A percentile compares a stretch with the other conserved stretches of the same genome.
phyloP scores from a whole-genome alignment of 495 filamentous ascomycete species.

The Chaetomium fimeti region DNA sequence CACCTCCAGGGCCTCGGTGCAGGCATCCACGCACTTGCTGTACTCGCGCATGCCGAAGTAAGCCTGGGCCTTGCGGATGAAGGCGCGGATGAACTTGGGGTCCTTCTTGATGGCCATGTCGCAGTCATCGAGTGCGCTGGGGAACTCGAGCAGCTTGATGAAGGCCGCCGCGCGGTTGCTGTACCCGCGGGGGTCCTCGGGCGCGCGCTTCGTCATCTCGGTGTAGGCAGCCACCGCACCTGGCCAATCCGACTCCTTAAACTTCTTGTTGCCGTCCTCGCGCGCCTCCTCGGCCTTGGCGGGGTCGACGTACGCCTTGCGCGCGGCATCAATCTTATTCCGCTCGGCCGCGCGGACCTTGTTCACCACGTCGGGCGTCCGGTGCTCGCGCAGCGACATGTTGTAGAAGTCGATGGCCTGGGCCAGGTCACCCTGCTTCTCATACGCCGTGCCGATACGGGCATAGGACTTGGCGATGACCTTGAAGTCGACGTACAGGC shows the following conservation, averaged over 20 bases:
- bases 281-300: conserved; percentile 93
- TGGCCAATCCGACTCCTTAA: conserved; percentile 96
- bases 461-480: conserved; percentile 94
- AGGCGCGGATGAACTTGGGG: conserved; percentile 89
- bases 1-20: conserved; percentile 72
- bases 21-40: conserved; percentile 86
- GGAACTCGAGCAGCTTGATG: conserved; percentile 94
- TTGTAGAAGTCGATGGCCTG: conserved; percentile 89
- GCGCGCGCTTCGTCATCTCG: conserved; percentile 96
- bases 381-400: conserved; percentile 92
- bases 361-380: conserved; percentile 86
- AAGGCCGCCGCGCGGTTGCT: conserved; percentile 96
- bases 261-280: conserved; percentile 90
- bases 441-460: conserved; percentile 84
- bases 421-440: conserved; percentile 77
- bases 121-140: conserved; percentile 88
- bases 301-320: conserved; percentile 80
- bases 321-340: conserved; percentile 72
- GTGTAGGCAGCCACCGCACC: conserved; percentile 91
- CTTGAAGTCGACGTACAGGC: conserved; percentile 92
- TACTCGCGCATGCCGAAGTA: conserved; percentile 97
- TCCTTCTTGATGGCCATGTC: conserved; percentile 88
- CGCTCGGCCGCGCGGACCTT: conserved; percentile 96
- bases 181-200: conserved; percentile 90
- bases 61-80: conserved; percentile 91